Conservation (phyloP, 2,329 filamentous ascomycete species). For the Fusarium agapanthi region DNA sequence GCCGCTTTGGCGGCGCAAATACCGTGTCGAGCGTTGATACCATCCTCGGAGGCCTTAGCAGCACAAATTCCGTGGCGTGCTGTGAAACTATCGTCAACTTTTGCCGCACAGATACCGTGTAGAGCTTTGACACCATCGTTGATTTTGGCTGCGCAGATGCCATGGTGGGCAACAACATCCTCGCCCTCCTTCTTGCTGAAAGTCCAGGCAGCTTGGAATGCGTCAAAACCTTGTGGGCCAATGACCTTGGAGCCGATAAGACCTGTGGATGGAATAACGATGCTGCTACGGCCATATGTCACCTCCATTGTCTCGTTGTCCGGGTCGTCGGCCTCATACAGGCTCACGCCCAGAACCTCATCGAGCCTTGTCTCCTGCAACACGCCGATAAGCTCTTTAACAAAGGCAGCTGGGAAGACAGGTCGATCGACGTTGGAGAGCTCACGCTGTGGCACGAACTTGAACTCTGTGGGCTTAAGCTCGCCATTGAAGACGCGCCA, state of each 20-base stretch:
- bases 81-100: not conserved
- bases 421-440: not conserved
- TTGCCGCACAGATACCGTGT: not conserved
- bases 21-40: not conserved
- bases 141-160: not conserved
- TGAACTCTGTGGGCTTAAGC: not conserved
- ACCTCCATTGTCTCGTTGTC: not conserved
- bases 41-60: not conserved
- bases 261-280: not conserved
- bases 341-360: not conserved
- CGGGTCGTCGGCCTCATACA: not conserved
- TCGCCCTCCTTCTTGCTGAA: not conserved
- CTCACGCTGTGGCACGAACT: not conserved
- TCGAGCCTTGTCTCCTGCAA: not conserved
- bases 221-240: not conserved
- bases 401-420: not conserved
- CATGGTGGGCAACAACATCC: not conserved
- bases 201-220: not conserved
- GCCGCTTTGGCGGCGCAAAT: not conserved
- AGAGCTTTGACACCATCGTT: not conserved
- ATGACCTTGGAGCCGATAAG: not conserved
- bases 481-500: not conserved
- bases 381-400: not conserved
- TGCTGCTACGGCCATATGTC: not conserved
- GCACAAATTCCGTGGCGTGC: not conserved